Base-by-base conservation (phyloP, 176 grass and related monocot genomes). In the Juncus effusus region DNA sequence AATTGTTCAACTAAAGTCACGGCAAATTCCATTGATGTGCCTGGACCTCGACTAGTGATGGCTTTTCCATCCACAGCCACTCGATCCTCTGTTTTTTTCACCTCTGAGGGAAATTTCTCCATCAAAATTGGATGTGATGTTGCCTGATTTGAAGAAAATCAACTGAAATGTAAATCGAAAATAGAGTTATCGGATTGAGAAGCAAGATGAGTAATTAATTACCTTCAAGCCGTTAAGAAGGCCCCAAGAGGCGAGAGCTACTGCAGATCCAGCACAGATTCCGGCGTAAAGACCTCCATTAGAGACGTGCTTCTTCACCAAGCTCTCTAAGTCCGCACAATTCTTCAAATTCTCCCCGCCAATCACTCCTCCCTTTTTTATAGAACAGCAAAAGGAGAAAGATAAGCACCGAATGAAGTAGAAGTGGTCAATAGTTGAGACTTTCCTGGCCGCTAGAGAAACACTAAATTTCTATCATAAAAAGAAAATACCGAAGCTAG, bases 211-310 rank as follows among this genome's bases (percentile, higher is more conserved):
- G 7, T 3, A 10, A 37, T 16, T 2, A 47, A n/a, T 50, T n/a
- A 87, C 94, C 83, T 97, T 97, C 74, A 92, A 12, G 10, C 88
- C 88, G 50, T 97, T 89, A 44, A 97, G 94, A 54, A 92, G 64
- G 44, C 94, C 88, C 94, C 94, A 97, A 11, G 90, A 76, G 16
- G 76, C 88, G 15, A 92, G 62, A 1, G 88, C 80, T 45, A 86
- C 85, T 3, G 88, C 80, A 0, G 88, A 82, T 5, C 87, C 80
- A 0, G 85, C 85, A 16, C 85, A 97, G 41, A 97, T 92, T 65
- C 87, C 94, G 1, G 77, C 82, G 35, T 97, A 92, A 9, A 92
- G 80, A 13, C 69, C 73, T 10, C 88, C 85, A 0, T 86, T 69
- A 15, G 87, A 82, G 3, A 72, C 85, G 6, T 97, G 94, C n/a